Evolutionary conservation across 371 early-diverging fungal species (phyloP), one percentile per base, ranked within the genome.

Genomic region (Syncephalastrum contaminatum): DNA sequence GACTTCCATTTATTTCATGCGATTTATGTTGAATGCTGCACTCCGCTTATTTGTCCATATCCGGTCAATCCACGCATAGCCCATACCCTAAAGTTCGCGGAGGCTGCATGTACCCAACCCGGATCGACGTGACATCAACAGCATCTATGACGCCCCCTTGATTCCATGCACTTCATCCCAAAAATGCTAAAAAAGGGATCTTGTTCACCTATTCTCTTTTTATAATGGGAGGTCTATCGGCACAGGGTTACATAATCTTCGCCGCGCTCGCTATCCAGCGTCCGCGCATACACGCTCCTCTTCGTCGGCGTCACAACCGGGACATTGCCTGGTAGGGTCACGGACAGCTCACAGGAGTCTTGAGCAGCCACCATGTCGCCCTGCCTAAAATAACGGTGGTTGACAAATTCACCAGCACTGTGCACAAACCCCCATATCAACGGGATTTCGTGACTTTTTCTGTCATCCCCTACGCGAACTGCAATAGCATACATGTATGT

Each of bases 381-480:
- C 4, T 51, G 40, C 15, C 56, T 44, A 53, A 53, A 62, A 15
- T 58, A 63, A 30, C 36, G 36, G 0, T 63, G 60, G 10, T 60
- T 63, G 5, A 57, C 58, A 41, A 67, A 67, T 41, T 70, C 68
- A 39, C 66, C 65, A 5, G 75, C 62, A 40, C 62, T 58, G 27
- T 59, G 52, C 27, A 75, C 72, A 59, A 72, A 72, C 5, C 66
- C 75, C 75, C 75, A 75, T 27, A 67, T 51, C 40, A 75, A 54
- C n/a, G 72, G 72, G 16, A 69, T 20, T 19, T 69, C 69, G 22
- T 51, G 53, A 12, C 13, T 13, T 20, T 43, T n/a, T 43, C 43
- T 36, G n/a, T 30, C 40, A 19, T 25, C 22, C 19, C 22, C 22
- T 51, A 19, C 19, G n/a, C 18, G n/a, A 15, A n/a, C 40, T 19